Evolutionary conservation across 192 early-diverging fungal species (phyloP).

Genomic region (Coemansia reversa): DNA sequence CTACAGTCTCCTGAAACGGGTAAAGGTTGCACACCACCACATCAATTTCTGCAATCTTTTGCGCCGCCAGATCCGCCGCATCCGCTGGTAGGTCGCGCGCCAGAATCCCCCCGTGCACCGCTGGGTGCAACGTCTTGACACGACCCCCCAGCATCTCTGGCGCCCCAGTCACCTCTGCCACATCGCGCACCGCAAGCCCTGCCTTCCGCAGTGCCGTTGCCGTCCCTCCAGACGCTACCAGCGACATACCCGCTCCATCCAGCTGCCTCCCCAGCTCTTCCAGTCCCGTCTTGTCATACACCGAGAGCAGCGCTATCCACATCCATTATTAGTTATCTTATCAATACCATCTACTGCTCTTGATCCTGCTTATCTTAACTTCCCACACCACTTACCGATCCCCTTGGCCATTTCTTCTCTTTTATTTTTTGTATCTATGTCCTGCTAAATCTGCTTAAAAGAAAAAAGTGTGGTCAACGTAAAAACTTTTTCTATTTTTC

Average conservation of each 20-base stretch:
- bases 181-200: conserved; percentile 88
- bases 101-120: conserved; percentile 96
- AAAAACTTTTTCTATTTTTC: too few relatives aligned
- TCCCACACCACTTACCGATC: conserved; percentile 33
- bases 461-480: too few relatives aligned
- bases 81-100: conserved; percentile 84
- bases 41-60: conserved; percentile 91
- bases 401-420: conserved; percentile 26
- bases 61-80: conserved; percentile 79
- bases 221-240: conserved; percentile 95
- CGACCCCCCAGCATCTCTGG: conserved; percentile 99
- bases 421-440: too few relatives aligned
- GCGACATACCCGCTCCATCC: conserved; percentile 68
- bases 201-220: conserved; percentile 86
- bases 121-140: conserved; percentile 98
- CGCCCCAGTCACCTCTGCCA: conserved; percentile 95
- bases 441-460: too few relatives aligned
- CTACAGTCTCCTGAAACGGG: conserved; percentile 94
- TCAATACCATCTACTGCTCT: conserved; percentile 1
- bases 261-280: conserved; percentile 85
- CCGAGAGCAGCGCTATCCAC: conserved; percentile 76
- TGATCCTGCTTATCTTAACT: too few relatives aligned
- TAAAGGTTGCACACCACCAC: conserved; percentile 98
- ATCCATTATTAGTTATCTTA: neutral
- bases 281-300: conserved; percentile 97